phyloP scores from a whole-genome alignment of 2,329 filamentous ascomycete species.

The Sphaerostilbella broomeana region DNA sequence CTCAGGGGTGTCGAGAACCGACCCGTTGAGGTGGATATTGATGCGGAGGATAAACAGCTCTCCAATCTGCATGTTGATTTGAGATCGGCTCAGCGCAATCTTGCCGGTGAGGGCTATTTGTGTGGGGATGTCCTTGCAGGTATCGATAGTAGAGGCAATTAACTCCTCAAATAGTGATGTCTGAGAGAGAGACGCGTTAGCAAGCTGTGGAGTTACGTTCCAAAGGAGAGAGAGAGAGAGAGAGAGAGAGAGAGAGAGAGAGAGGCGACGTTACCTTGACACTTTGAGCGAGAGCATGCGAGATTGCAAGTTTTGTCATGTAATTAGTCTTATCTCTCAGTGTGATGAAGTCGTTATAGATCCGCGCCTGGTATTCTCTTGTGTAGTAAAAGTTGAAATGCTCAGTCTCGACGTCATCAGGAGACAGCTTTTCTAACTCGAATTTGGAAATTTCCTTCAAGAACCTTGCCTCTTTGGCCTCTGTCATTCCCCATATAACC shows the following conservation, averaged over 20 bases:
- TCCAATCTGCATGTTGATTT: conserved; percentile 99
- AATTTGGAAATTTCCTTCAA: conserved; percentile 93
- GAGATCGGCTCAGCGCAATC: conserved; percentile 75
- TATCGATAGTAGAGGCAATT: conserved; percentile 86
- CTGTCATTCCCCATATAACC: conserved; percentile 96
- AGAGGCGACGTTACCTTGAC: conserved; percentile 75
- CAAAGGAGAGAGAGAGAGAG: too few species aligned
- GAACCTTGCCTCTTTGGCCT: conserved; percentile 83
- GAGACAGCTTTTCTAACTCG: conserved; percentile 79
- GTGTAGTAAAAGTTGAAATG: conserved; percentile 99
- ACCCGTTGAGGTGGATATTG: conserved; percentile 96
- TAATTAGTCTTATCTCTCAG: conserved; percentile 90
- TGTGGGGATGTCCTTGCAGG: conserved; percentile 85
- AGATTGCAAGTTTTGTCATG: conserved; percentile 96
- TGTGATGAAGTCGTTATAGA: conserved; percentile 99
- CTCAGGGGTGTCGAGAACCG: conserved; percentile 92
- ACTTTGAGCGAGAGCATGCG: conserved; percentile 88
- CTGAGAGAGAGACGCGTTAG: conserved; percentile 30
- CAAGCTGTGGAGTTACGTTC: neutral
- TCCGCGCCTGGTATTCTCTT: conserved; percentile 91
- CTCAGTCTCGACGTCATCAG: conserved; percentile 88
- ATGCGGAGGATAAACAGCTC: conserved; percentile 96
- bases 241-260: too few species aligned
- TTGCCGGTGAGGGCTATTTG: conserved; percentile 91
- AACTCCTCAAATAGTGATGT: conserved; percentile 95